Conservation (phyloP, 2,329 filamentous ascomycete genomes). For the Biscogniauxia mediterranea region DNA sequence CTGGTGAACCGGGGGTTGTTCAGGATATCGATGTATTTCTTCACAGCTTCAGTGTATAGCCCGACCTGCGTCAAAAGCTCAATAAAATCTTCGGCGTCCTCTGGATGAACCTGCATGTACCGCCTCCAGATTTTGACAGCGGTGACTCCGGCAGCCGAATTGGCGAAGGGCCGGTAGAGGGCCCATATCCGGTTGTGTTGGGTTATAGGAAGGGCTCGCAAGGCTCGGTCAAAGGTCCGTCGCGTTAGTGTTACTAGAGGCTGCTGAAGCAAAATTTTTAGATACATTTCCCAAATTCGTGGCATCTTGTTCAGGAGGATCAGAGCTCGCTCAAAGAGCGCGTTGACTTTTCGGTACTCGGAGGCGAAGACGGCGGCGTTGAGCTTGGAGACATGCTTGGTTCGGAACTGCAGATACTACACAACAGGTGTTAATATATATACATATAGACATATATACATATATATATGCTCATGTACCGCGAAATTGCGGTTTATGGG, state of each 20-base stretch:
- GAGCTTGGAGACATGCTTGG: conserved; percentile 75
- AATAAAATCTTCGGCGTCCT: conserved; percentile 93
- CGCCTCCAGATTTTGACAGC: conserved; percentile 91
- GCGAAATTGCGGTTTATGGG: conserved; percentile 3
- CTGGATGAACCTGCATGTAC: conserved; percentile 96
- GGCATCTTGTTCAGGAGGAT: conserved; percentile 99
- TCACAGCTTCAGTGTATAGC: conserved; percentile 86
- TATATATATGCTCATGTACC: conserved; percentile 5
- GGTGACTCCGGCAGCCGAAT: conserved; percentile 84
- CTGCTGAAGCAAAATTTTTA: conserved; percentile 85
- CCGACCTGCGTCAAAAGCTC: conserved; percentile 79
- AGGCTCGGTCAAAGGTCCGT: conserved; percentile 84
- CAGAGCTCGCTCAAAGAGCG: conserved; percentile 87
- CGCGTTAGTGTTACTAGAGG: conserved; percentile 87
- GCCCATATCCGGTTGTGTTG: conserved; percentile 97
- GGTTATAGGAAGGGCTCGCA: conserved; percentile 87
- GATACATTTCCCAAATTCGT: conserved; percentile 96
- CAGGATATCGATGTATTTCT: conserved; percentile 86
- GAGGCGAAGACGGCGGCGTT: conserved; percentile 77
- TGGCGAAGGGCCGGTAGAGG: conserved; percentile 86
- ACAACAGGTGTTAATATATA: conserved; percentile 7
- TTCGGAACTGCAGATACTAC: conserved; percentile 82
- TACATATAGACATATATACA: no score
- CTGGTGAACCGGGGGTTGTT: conserved; percentile 89
- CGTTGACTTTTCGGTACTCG: conserved; percentile 92